Percentiles rank a stretch among this genome's conserved stretches.
Conservation (phyloP, 2,329 filamentous ascomycete genomes). For the Westerdykella sp. region DNA sequence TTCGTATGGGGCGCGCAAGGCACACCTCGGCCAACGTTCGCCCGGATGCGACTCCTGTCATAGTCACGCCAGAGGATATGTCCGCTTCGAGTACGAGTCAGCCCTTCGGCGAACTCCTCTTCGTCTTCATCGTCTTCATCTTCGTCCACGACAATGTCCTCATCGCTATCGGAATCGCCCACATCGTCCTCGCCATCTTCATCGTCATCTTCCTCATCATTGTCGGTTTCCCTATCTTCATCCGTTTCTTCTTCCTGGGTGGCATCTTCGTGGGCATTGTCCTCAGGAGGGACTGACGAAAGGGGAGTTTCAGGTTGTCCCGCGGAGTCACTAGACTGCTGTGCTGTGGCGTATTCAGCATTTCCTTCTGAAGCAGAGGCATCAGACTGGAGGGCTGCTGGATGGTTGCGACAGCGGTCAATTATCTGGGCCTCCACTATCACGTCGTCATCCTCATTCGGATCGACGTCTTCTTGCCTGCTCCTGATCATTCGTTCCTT, state of each 20-base stretch:
- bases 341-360: not conserved
- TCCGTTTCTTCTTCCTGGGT: slow-evolving; percentile 30
- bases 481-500: slow-evolving; percentile 38
- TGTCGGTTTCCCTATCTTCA: slow-evolving; percentile 26
- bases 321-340: slow-evolving; percentile 5
- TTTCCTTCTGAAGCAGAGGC: not conserved
- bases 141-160: slow-evolving; percentile 21
- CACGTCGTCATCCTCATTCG: slow-evolving; percentile 41
- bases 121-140: slow-evolving; percentile 26
- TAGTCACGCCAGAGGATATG: slow-evolving; percentile 46
- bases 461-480: slow-evolving; percentile 44
- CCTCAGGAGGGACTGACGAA: slow-evolving; percentile 1
- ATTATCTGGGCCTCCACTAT: slow-evolving; percentile 31
- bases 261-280: slow-evolving; percentile 7
- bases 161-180: slow-evolving; percentile 29
- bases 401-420: not conserved
- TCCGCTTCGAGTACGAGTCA: slow-evolving; percentile 31
- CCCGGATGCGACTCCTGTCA: slow-evolving; percentile 42
- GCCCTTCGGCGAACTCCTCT: slow-evolving; percentile 29
- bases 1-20: slow-evolving; percentile 53
- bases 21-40: slow-evolving; percentile 49
- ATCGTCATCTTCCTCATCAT: slow-evolving; percentile 21
- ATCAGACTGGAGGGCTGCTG: not conserved
- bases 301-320: slow-evolving; percentile 4
- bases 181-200: slow-evolving; percentile 27